Conservation (phyloP, 192 early-diverging fungal genomes). For the Linnemannia hyalina region DNA sequence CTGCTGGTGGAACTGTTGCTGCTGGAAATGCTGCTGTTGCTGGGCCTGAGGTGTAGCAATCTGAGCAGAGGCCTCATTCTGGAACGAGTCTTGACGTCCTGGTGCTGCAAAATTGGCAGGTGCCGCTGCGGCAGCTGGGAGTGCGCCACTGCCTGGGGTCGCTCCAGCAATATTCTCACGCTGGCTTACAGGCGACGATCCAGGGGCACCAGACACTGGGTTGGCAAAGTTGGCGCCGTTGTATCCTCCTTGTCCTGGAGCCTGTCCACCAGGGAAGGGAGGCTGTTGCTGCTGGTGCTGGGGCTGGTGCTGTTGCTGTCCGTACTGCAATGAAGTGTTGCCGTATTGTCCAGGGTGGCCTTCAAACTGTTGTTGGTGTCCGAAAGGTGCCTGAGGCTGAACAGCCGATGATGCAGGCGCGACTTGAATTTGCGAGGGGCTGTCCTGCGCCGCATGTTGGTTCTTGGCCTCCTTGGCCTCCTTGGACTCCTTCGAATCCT, state of each 20-base stretch:
- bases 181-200: no score
- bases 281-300: slow-evolving; percentile 1
- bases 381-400: slow-evolving; percentile 2
- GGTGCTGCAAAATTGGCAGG: neutral
- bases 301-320: slow-evolving; percentile 4
- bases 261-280: neutral
- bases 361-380: slow-evolving; percentile 12
- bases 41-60: neutral
- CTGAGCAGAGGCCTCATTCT: neutral
- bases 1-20: neutral
- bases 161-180: no score
- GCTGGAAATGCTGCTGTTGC: neutral
- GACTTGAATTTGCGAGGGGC: neutral
- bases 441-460: slow-evolving; percentile 2
- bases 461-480: slow-evolving; percentile 19
- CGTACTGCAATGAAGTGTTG: neutral
- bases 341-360: slow-evolving; percentile 16
- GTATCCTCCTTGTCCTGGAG: neutral
- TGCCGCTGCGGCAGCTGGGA: neutral
- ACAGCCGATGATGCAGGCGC: neutral
- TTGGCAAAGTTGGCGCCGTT: no score
- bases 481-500: slow-evolving; percentile 26
- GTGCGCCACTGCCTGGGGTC: neutral
- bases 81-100: slow-evolving; percentile 14
- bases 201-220: no score